Evolutionary conservation across 257 asterid genomes (phyloP).

Genomic region (Nicotiana undulata): DNA sequence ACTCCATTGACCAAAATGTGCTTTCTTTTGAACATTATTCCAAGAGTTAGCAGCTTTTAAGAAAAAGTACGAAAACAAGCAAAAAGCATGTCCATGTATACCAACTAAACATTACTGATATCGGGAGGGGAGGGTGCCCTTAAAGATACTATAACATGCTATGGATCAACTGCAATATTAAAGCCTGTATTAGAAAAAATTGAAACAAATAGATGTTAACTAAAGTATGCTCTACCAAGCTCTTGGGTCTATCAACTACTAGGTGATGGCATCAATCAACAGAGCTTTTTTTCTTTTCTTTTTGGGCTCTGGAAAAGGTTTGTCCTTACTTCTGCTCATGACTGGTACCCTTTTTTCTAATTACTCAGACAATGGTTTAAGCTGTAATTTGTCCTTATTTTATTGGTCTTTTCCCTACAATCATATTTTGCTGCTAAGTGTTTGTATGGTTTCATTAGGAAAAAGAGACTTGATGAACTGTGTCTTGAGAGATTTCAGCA

Average conservation of each 20-base stretch:
- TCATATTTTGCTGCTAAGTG: neutral
- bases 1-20: neutral
- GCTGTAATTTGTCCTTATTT: too few relatives aligned
- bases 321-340: neutral
- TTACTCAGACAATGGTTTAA: neutral
- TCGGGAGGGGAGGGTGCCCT: neutral
- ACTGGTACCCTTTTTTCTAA: neutral
- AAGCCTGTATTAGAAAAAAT: too few relatives aligned
- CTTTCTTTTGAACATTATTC: neutral
- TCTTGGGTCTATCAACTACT: neutral
- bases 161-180: too few relatives aligned
- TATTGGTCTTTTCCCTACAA: neutral
- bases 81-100: neutral
- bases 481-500: conserved; percentile 87
- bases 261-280: neutral
- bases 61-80: neutral
- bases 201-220: neutral
- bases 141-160: neutral
- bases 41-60: neutral
- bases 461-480: conserved; percentile 81
- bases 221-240: neutral
- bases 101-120: neutral
- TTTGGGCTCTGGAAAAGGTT: neutral
- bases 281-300: neutral
- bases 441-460: conserved; percentile 35